Percentiles rank a stretch among this genome's conserved stretches.
phyloP scores from a whole-genome alignment of 257 asterid species.

The Ophiorrhiza pumila region DNA sequence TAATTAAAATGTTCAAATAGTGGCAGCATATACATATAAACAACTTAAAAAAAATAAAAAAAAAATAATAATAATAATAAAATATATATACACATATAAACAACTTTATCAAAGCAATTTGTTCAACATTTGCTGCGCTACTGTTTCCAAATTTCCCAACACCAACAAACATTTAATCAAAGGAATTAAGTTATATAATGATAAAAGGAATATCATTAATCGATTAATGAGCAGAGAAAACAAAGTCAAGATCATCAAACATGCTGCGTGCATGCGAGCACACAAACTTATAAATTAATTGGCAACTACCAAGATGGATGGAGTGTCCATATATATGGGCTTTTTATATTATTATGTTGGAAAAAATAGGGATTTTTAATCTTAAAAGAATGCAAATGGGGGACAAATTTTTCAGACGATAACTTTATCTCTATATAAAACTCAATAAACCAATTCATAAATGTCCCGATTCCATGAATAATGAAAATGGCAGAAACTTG shows the following conservation, averaged over 20 bases:
- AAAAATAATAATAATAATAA: too few relatives aligned
- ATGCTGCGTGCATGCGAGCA: too few relatives aligned
- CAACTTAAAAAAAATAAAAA: too few relatives aligned
- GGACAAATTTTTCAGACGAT: not conserved
- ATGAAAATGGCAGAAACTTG: not conserved
- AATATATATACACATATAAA: too few relatives aligned
- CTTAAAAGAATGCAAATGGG: not conserved
- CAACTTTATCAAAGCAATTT: not conserved
- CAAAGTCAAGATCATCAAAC: not conserved
- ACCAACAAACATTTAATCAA: too few relatives aligned
- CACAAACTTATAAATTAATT: too few relatives aligned
- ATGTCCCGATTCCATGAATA: not conserved
- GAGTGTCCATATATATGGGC: too few relatives aligned
- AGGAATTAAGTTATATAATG: not conserved
- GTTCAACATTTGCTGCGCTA: not conserved
- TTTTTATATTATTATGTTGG: too few relatives aligned
- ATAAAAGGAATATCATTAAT: not conserved
- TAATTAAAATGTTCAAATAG: too few relatives aligned
- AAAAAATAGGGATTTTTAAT: too few relatives aligned
- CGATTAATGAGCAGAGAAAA: not conserved
- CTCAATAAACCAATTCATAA: not conserved
- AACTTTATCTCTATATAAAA: not conserved
- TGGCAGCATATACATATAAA: too few relatives aligned
- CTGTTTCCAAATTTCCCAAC: not conserved
- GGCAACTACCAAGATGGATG: too few relatives aligned